These are phyloP conservation scores for Forsythia suspensa DNA, from an alignment of 257 asterid genomes.

Conservation along the genomic window DNA sequence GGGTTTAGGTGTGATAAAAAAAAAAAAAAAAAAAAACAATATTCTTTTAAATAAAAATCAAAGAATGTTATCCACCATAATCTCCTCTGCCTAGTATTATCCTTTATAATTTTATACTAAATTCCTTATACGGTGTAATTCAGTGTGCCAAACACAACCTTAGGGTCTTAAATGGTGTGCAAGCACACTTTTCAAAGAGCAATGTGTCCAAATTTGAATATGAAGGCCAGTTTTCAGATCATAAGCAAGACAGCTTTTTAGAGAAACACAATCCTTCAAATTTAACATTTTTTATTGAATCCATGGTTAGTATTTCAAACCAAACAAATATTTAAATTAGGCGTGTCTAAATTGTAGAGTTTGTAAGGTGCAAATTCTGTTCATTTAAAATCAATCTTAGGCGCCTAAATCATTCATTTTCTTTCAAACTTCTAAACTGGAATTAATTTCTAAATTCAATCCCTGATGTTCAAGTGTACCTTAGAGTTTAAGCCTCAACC, in stretches of 20 bases:
- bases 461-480: too few species aligned
- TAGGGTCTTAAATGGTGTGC: background rate
- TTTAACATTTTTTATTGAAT: background rate
- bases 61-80: too few species aligned
- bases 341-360: too few species aligned
- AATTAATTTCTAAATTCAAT: too few species aligned
- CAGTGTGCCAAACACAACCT: too few species aligned
- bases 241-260: background rate
- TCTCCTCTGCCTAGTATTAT: too few species aligned
- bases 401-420: background rate
- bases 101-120: too few species aligned
- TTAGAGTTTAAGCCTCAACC: background rate
- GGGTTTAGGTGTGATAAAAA: too few species aligned
- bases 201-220: background rate
- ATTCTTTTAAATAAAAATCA: too few species aligned
- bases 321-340: background rate
- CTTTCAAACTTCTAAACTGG: background rate
- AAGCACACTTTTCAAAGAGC: background rate
- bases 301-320: background rate
- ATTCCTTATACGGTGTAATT: too few species aligned
- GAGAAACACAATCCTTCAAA: background rate
- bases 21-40: too few species aligned
- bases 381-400: background rate
- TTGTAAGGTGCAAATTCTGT: background rate
- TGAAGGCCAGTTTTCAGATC: background rate